Evolutionary conservation across 2,329 filamentous ascomycete species (phyloP).

Genomic region (Talaromyces amestolkiae): DNA sequence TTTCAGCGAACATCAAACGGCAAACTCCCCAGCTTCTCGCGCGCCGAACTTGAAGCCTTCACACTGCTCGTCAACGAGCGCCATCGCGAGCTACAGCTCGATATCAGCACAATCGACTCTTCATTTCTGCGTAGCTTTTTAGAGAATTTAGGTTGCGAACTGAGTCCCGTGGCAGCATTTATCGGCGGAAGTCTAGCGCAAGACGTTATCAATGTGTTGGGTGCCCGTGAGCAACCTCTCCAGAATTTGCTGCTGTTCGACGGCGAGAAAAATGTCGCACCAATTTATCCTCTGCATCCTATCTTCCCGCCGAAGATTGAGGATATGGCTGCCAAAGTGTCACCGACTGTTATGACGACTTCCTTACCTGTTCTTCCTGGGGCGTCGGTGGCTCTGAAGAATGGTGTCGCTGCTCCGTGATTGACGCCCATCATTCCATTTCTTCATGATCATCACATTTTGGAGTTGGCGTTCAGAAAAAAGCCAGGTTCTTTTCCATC

Average conservation of each 20-base stretch:
- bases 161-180: conserved; percentile 83
- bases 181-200: conserved; percentile 88
- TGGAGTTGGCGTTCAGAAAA: neutral
- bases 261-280: conserved; percentile 73
- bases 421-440: neutral
- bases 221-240: conserved; percentile 86
- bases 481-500: neutral
- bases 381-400: neutral
- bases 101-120: conserved; percentile 63
- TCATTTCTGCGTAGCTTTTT: conserved; percentile 80
- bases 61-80: conserved; percentile 74
- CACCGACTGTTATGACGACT: conserved; percentile 17
- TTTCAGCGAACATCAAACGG: conserved; percentile 64
- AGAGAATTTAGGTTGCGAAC: conserved; percentile 78
- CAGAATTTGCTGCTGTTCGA: conserved; percentile 95
- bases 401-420: conserved; percentile 3
- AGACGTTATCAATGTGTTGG: conserved; percentile 95
- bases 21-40: conserved; percentile 55
- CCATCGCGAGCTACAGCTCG: conserved; percentile 70
- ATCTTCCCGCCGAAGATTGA: conserved; percentile 45
- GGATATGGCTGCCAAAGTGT: conserved; percentile 25
- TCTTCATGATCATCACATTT: neutral
- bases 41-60: conserved; percentile 70
- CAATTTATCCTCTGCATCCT: conserved; percentile 79
- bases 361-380: conserved; percentile 7